Evolutionary conservation across 2,329 filamentous ascomycete species (phyloP).

Genomic region (Onygenales sp.): DNA sequence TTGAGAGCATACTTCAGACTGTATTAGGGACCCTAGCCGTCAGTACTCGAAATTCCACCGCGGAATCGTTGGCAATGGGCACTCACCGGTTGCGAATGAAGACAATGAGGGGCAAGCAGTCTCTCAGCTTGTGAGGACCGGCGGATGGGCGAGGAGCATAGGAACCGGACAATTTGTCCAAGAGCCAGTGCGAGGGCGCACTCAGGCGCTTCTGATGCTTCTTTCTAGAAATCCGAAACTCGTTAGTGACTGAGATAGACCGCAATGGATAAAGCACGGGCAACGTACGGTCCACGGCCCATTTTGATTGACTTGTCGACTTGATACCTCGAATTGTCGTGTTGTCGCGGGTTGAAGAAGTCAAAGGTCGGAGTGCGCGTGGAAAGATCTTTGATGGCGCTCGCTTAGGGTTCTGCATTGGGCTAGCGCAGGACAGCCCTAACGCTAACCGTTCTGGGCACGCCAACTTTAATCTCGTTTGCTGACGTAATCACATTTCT

Average conservation of each 20-base stretch:
- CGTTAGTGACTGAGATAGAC: neutral
- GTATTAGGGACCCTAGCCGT: constrained; percentile 32
- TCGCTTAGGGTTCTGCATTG: constrained; percentile 2
- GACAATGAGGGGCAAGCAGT: constrained; percentile 97
- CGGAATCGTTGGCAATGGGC: neutral
- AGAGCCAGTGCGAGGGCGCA: constrained; percentile 98
- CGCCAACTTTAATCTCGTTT: neutral
- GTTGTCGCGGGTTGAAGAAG: constrained; percentile 9
- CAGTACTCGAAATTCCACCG: constrained; percentile 8
- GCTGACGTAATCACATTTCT: neutral
- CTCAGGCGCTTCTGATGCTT: constrained; percentile 99
- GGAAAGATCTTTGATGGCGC: neutral
- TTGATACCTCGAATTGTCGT: constrained; percentile 10
- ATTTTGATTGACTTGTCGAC: constrained; percentile 35
- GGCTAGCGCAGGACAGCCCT: neutral
- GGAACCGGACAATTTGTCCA: constrained; percentile 97
- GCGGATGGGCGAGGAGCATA: constrained; percentile 61
- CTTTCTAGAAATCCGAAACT: constrained; percentile 52
- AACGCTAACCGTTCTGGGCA: neutral
- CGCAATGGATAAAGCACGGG: neutral
- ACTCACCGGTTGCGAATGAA: constrained; percentile 71
- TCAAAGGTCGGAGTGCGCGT: neutral
- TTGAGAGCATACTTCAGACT: constrained; percentile 99
- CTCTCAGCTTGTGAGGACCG: constrained; percentile 98
- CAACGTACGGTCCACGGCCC: constrained; percentile 51